Conservation (phyloP, 2,329 filamentous ascomycete genomes). For the Xylariaceae sp. region DNA sequence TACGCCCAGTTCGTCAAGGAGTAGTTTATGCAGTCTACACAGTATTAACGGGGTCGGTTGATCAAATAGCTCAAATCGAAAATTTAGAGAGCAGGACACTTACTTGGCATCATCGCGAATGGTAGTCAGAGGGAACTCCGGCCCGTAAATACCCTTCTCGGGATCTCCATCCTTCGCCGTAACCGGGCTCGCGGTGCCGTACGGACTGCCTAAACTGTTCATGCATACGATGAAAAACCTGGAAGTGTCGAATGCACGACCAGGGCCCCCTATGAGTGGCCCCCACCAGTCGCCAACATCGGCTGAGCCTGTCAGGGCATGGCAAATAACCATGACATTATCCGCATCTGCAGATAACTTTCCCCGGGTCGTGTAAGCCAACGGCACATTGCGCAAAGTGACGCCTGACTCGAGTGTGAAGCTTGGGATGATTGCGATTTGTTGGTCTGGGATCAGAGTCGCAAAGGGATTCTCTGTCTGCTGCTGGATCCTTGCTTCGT, state of each 20-base stretch:
- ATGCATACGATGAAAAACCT: slow-evolving; percentile 82
- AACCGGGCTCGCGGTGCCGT: slow-evolving; percentile 80
- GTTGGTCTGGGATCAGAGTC: slow-evolving; percentile 78
- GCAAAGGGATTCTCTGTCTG: slow-evolving; percentile 93
- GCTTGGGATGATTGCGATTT: slow-evolving; percentile 76
- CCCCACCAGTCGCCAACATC: slow-evolving; percentile 89
- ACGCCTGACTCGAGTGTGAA: slow-evolving; percentile 93
- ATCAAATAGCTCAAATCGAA: slow-evolving; percentile 13
- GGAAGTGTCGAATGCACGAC: slow-evolving; percentile 73
- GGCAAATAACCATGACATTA: slow-evolving; percentile 73
- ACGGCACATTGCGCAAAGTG: slow-evolving; percentile 67
- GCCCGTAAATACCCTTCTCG: slow-evolving; percentile 73
- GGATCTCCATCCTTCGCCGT: slow-evolving; percentile 80
- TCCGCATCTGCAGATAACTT: slow-evolving; percentile 52
- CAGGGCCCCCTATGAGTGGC: slow-evolving; percentile 69
- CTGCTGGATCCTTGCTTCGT: slow-evolving; percentile 56
- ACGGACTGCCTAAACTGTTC: slow-evolving; percentile 80
- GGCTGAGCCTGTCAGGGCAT: slow-evolving; percentile 78
- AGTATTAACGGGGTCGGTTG: slow-evolving; percentile 14
- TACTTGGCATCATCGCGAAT: slow-evolving; percentile 93
- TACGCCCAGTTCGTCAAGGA: slow-evolving; percentile 76
- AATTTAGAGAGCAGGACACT: slow-evolving; percentile 31
- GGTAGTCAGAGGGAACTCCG: slow-evolving; percentile 93
- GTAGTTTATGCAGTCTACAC: slow-evolving; percentile 65
- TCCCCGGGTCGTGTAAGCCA: slow-evolving; percentile 63